Evolutionary conservation across 2,329 filamentous ascomycete species (phyloP), one percentile per base, ranked within the genome.

Genomic region (Beauveria australis): DNA sequence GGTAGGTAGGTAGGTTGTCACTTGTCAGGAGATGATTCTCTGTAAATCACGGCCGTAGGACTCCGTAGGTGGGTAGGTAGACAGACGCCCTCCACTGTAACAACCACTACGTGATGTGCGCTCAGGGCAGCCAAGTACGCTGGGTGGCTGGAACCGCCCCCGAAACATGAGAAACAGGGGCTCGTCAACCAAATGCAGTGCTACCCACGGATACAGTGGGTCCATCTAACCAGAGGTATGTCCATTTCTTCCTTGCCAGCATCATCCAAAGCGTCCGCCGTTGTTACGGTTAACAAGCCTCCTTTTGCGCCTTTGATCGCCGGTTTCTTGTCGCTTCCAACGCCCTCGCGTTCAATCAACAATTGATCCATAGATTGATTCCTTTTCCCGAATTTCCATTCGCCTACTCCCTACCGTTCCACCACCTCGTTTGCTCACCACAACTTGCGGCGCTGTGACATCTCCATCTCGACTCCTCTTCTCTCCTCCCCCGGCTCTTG

Each of bases 101-200:
- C 8, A 10, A 33, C 48, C 48, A 24, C 49, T 52, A 40, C 24
- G 12, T 18, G 12, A 24, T 8, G 10, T 28, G 49, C 30, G 6
- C 49, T 49, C 26, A 30, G 26, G 6, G 51, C 51, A 41, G 19
- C 33, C 22, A 41, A 28, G 52, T 7, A 53, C 16, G 54, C 54
- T 57, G 24, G 24, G 24, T 24, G 24, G 24, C 24, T 24, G 18
- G 43, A 48, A 16, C 55, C 18, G 16, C 55, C 22, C 19, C 54
- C 46, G 46, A 58, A 58, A 58, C 53, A 48, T 14, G 24, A 47
- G 26, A 56, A 48, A 56, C 53, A 56, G 43, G 53, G 53, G 53
- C 41, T 18, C 43, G 9, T 37, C 26, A 51, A 41, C 30, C 6
- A 10, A n/a, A 40, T 18, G 14, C 30, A 33, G 30, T 12, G 12